Base-by-base conservation (phyloP, 2,329 filamentous ascomycete species). In the Penicillium sp. region DNA sequence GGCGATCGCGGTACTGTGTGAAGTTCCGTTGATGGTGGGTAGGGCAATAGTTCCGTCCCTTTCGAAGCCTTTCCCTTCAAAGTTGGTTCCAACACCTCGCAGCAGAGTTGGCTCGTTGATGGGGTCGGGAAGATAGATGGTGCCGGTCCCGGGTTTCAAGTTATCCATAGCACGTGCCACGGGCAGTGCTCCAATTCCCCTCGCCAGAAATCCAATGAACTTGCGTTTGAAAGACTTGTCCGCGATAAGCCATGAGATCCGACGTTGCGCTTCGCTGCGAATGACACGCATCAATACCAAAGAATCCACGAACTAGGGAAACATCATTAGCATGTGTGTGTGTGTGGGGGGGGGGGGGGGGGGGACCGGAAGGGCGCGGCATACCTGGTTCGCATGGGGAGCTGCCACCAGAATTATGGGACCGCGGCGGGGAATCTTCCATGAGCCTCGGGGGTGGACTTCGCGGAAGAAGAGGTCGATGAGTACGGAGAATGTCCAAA, bases 401-500 rank as follows among this genome's bases (percentile, higher is more conserved):
- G 93, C 94, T 42, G 92, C 94, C 64, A 99, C 94, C 69, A 99
- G 94, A 57, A 99, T 90, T 60, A 99, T 85, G 1, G 94, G 92
- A 0, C 92, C 94, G 60, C 85, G 84, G 67, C 88, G 86, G 42
- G 94, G 94, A 42, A 99, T 89, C 75, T 92, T 93, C 91, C 94
- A 99, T 60, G 92, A 90, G 64, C 91, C 91, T 62, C 94, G 85
- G 12, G 94, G 94, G 72, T 97, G 92, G 16, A 99, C 91, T 76
- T 99, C 94, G 65, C 94, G 88, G 80, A 99, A 99, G 84, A 99
- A 99, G 64, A 97, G 86, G 75, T 99, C 94, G 62, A 95, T 87
- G 50, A 97, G 81, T 61, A 97, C 72, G 3, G 79, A 80, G 60
- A 81, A 76, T 10, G 72, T 69, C 79, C 79, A 82, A 36, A 81